A percentile compares a stretch with the other conserved stretches of the same genome.
phyloP scores from a whole-genome alignment of 495 filamentous ascomycete genomes.

The Ramalina peruviana region DNA sequence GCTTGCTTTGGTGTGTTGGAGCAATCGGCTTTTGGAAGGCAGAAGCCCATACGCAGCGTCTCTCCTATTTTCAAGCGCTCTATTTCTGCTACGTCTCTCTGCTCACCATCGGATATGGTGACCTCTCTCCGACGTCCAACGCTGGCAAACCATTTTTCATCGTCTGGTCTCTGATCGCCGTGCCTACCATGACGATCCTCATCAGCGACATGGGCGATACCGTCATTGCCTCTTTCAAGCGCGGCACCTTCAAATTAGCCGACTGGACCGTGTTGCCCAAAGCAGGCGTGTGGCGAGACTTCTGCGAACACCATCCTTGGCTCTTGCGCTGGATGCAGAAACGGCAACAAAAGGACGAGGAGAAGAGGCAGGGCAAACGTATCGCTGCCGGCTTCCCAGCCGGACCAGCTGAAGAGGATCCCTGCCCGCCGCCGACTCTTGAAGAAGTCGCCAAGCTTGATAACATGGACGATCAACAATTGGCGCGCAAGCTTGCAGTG shows the following conservation, averaged over 20 bases:
- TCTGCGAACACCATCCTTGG: slow-evolving; percentile 29
- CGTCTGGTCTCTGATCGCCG: slow-evolving; percentile 59
- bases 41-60: slow-evolving; percentile 40
- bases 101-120: slow-evolving; percentile 84
- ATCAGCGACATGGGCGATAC: slow-evolving; percentile 52
- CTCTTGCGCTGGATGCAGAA: slow-evolving; percentile 27
- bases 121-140: slow-evolving; percentile 59
- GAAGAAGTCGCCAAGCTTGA: slow-evolving; percentile 30
- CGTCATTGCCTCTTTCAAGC: slow-evolving; percentile 41
- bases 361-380: slow-evolving; percentile 23
- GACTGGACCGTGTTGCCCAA: slow-evolving; percentile 46
- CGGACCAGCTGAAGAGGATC: slow-evolving; percentile 18
- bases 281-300: slow-evolving; percentile 30
- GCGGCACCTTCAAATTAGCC: slow-evolving; percentile 36
- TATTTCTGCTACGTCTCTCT: slow-evolving; percentile 78
- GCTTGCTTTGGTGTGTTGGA: slow-evolving; percentile 64
- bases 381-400: slow-evolving; percentile 34
- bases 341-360: slow-evolving; percentile 16
- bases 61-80: slow-evolving; percentile 63
- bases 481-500: slow-evolving; percentile 38
- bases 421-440: slow-evolving; percentile 22
- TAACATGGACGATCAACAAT: slow-evolving; percentile 23
- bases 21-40: slow-evolving; percentile 58
- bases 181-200: slow-evolving; percentile 55
- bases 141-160: slow-evolving; percentile 76